Conservation (phyloP, 305 asterid species). For the Rubia tinctorum region DNA sequence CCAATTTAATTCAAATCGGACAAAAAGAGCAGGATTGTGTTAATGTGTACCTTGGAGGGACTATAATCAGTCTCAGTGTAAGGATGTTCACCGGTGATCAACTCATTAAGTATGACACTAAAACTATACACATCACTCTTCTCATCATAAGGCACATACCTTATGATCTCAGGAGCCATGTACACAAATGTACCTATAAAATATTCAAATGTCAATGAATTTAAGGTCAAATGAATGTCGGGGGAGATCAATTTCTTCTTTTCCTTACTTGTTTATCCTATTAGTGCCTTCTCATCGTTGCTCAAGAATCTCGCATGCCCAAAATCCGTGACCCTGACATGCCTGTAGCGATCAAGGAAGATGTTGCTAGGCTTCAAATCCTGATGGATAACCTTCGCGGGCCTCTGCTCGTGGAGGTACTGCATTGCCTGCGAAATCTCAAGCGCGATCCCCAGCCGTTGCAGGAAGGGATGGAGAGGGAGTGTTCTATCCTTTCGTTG, state of each 20-base stretch:
- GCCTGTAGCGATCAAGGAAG: conserved; percentile 58
- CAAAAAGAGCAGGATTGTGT: neutral
- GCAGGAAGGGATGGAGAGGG: conserved; percentile 49
- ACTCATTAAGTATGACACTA: conserved; percentile 59
- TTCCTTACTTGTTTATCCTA: conserved; percentile 63
- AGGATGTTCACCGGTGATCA: conserved; percentile 61
- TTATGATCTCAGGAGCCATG: conserved; percentile 84
- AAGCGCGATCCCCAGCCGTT: conserved; percentile 48
- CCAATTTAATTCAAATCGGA: neutral
- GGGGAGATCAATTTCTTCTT: neutral
- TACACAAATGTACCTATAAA: conserved; percentile 67
- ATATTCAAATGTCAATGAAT: neutral
- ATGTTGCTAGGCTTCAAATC: conserved; percentile 75
- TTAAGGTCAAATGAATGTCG: neutral
- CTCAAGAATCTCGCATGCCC: conserved; percentile 73
- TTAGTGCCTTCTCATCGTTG: conserved; percentile 65
- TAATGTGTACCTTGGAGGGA: conserved; percentile 52
- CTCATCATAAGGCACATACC: conserved; percentile 57
- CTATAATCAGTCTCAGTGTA: conserved; percentile 55
- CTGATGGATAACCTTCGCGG: conserved; percentile 58
- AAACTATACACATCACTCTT: conserved; percentile 77
- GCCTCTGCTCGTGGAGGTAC: conserved; percentile 63
- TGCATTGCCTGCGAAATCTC: conserved; percentile 82
- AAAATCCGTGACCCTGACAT: conserved; percentile 70
- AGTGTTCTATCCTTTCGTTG: conserved; percentile 38